A percentile compares a stretch with the other conserved stretches of the same genome.
These are phyloP conservation scores for Sphagnum contortum DNA, from an alignment of 225 moss, liverwort and hornwort genomes.

Conservation along the genomic window DNA sequence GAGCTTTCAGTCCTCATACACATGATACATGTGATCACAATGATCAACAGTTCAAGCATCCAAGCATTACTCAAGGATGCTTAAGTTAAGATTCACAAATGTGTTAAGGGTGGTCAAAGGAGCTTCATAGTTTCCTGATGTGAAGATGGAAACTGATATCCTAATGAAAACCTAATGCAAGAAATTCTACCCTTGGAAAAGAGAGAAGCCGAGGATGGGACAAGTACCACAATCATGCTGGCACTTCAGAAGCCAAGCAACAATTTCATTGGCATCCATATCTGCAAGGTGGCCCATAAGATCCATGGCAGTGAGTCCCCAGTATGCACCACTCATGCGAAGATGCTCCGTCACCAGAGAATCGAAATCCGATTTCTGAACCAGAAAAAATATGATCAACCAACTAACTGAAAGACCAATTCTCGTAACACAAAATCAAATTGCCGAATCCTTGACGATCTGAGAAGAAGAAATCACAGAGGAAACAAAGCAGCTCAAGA, in stretches of 20 bases:
- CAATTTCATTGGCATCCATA: constrained; percentile 62
- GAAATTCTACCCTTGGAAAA: too few relatives aligned
- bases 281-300: constrained; percentile 64
- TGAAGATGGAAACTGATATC: too few relatives aligned
- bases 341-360: constrained; percentile 86
- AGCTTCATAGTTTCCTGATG: too few relatives aligned
- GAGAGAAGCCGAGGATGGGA: neutral
- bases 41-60: too few relatives aligned
- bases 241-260: constrained; percentile 57
- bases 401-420: neutral
- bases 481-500: neutral
- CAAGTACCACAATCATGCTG: constrained; percentile 59
- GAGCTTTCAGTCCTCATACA: too few relatives aligned
- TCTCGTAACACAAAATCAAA: neutral
- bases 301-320: constrained; percentile 89
- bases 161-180: too few relatives aligned
- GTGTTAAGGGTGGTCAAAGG: too few relatives aligned
- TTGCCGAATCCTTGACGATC: neutral
- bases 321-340: constrained; percentile 86
- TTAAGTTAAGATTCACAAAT: too few relatives aligned
- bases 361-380: constrained; percentile 65
- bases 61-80: too few relatives aligned
- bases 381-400: neutral
- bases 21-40: too few relatives aligned
- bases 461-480: neutral